These are phyloP conservation scores for Aspergillus alliaceus DNA, from an alignment of 2,329 filamentous ascomycete genomes.

Conservation along the genomic window DNA sequence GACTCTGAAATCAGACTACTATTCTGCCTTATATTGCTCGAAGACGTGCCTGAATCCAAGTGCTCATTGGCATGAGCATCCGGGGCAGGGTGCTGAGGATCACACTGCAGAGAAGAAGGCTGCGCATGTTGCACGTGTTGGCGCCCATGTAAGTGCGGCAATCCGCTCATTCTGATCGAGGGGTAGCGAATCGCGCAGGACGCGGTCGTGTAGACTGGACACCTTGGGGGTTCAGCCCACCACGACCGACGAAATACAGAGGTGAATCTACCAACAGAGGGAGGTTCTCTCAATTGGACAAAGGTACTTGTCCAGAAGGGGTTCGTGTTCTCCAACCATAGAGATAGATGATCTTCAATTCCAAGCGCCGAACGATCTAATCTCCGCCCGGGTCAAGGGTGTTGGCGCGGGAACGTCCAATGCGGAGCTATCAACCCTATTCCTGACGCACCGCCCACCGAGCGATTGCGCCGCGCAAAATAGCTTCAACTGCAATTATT, in stretches of 20 bases:
- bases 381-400: slow-evolving; percentile 23
- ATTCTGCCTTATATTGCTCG: background rate
- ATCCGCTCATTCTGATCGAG: slow-evolving; percentile 11
- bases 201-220: slow-evolving; percentile 4
- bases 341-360: slow-evolving; percentile 1
- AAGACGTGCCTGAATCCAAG: no score
- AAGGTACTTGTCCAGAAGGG: background rate
- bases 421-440: slow-evolving; percentile 13
- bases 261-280: background rate
- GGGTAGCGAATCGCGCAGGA: slow-evolving; percentile 1
- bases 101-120: slow-evolving; percentile 19
- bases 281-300: background rate
- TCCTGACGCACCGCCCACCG: background rate
- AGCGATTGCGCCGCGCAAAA: background rate
- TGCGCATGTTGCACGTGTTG: slow-evolving; percentile 21
- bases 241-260: background rate
- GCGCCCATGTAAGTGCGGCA: slow-evolving; percentile 12
- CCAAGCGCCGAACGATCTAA: slow-evolving; percentile 11
- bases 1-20: background rate
- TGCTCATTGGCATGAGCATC: background rate
- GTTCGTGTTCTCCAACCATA: background rate
- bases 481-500: background rate
- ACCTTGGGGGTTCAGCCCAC: background rate
- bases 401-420: slow-evolving; percentile 19
- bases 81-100: slow-evolving; percentile 15